Conservation (phyloP, 805 yeast species). For the Spencermartinsiella europaea region DNA sequence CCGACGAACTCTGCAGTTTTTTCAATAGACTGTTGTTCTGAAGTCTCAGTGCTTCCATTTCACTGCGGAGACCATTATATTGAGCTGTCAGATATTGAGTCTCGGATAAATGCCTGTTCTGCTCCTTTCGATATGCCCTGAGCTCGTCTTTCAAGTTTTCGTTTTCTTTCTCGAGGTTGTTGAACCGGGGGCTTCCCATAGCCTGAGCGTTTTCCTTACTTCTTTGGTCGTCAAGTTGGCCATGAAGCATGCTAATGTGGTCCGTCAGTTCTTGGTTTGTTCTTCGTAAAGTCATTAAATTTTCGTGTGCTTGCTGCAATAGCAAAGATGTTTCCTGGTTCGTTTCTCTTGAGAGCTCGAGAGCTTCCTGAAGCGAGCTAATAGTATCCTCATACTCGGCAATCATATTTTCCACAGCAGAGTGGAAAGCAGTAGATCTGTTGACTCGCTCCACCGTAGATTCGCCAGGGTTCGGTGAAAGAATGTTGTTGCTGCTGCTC, state of each 20-base stretch:
- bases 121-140: constrained; percentile 12
- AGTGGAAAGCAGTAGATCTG: constrained; percentile 16
- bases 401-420: constrained; percentile 17
- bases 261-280: constrained; percentile 5
- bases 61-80: constrained; percentile 16
- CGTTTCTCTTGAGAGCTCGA: constrained; percentile 6
- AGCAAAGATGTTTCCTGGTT: constrained; percentile 4
- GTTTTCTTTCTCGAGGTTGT: constrained; percentile 1
- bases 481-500: not conserved
- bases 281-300: not conserved
- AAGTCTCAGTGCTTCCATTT: constrained; percentile 6
- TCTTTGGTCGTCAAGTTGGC: not conserved
- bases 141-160: constrained; percentile 6
- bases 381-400: constrained; percentile 19
- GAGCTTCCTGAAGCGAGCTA: constrained; percentile 14
- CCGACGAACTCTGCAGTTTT: not conserved
- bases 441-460: constrained; percentile 12
- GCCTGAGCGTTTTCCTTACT: not conserved
- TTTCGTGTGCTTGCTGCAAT: not conserved
- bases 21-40: not conserved
- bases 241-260: not conserved
- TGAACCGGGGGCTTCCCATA: not conserved
- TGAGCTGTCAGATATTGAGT: constrained; percentile 19
- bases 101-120: constrained; percentile 16
- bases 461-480: not conserved